phyloP scores from a whole-genome alignment of 768 basidiomycete genomes.

The Tricholoma saponaceum region DNA sequence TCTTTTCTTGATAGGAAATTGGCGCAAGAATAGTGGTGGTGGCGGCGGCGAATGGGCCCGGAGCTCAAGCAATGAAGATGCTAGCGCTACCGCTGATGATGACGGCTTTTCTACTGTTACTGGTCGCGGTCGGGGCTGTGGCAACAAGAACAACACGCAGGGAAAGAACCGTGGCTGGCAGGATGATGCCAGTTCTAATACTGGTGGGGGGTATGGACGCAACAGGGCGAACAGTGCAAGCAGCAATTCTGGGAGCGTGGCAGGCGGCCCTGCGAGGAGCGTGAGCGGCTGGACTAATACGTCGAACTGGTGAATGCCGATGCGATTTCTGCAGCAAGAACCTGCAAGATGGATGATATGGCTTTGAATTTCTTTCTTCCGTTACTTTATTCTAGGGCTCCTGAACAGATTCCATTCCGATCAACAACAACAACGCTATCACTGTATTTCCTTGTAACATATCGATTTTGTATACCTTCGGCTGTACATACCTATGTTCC shows the following conservation, averaged over 20 bases:
- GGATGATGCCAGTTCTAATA: neutral
- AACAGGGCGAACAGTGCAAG: neutral
- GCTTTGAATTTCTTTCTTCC: neutral
- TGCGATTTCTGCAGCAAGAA: neutral
- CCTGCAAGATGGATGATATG: neutral
- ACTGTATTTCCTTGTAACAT: too few species aligned
- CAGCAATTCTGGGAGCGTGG: neutral
- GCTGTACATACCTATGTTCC: neutral
- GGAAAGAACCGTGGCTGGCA: neutral
- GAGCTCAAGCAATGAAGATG: constrained; percentile 2
- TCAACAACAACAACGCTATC: too few species aligned
- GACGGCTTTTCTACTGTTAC: constrained; percentile 6
- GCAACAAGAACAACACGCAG: neutral
- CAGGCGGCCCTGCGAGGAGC: neutral
- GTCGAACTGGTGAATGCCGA: neutral
- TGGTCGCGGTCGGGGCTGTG: constrained; percentile 4
- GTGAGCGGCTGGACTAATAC: neutral
- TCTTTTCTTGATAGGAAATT: neutral
- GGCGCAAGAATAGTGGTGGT: neutral
- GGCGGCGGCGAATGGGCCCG: neutral
- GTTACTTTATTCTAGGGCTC: neutral
- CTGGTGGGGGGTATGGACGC: neutral
- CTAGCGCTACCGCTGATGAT: neutral
- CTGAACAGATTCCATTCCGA: neutral
- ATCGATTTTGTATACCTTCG: neutral